A percentile compares a stretch with the other conserved stretches of the same genome.
phyloP scores from a whole-genome alignment of 176 grass and related monocot species.

The Avena sativa region DNA sequence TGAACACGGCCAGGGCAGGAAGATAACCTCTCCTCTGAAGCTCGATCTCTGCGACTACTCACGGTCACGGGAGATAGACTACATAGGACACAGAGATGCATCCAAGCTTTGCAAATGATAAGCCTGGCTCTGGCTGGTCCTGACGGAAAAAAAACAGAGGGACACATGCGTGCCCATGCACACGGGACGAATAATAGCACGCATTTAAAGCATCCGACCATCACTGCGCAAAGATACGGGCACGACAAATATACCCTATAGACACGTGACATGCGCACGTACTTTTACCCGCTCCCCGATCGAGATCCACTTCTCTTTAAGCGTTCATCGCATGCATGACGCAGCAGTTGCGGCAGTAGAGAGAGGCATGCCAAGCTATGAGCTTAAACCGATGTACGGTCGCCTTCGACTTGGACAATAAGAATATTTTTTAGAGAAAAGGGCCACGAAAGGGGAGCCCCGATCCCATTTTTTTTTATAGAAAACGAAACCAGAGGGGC shows the following conservation, averaged over 20 bases:
- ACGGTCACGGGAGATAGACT: background rate
- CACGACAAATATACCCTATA: background rate
- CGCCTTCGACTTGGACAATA: no score
- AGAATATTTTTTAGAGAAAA: no score
- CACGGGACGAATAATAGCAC: background rate
- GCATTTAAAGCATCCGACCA: background rate
- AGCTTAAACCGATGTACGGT: no score
- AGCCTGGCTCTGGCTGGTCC: background rate
- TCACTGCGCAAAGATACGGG: background rate
- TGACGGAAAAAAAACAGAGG: conserved; percentile 1
- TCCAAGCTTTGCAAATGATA: conserved; percentile 24
- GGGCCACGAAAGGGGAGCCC: no score
- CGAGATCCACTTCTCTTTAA: background rate
- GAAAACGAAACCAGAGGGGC: no score
- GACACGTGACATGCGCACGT: background rate
- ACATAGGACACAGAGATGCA: background rate
- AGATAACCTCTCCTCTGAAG: background rate
- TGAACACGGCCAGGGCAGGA: background rate
- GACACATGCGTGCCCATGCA: background rate
- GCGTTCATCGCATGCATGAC: background rate
- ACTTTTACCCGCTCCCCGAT: background rate
- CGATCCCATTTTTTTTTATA: no score
- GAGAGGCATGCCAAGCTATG: no score
- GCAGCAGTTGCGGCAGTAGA: background rate
- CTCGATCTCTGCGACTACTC: background rate